phyloP scores from a whole-genome alignment of 2,329 filamentous ascomycete genomes.

The Endoconidiophora polonica region DNA sequence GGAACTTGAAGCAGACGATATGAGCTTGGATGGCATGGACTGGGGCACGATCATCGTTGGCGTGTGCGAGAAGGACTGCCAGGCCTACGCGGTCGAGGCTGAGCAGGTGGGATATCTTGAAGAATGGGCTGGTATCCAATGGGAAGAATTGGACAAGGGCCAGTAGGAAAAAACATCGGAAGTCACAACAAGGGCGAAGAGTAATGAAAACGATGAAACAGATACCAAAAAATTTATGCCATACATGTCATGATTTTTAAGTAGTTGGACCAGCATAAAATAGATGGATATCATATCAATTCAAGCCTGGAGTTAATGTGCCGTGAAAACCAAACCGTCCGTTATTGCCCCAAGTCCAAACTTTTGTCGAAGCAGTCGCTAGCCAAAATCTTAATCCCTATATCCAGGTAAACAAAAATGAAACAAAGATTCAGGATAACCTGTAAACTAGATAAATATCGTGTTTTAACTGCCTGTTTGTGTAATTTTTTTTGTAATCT shows the following conservation, averaged over 20 bases:
- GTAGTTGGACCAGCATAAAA: background rate
- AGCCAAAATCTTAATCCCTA: background rate
- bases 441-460: background rate
- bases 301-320: background rate
- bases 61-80: conserved; percentile 69
- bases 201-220: background rate
- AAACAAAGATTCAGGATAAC: background rate
- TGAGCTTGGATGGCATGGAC: conserved; percentile 75
- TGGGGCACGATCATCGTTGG: conserved; percentile 88
- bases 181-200: background rate
- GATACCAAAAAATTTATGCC: background rate
- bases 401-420: background rate
- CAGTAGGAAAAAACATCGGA: conserved; percentile 15
- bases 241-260: background rate
- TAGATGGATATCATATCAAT: background rate
- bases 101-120: conserved; percentile 66
- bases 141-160: conserved; percentile 55
- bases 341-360: background rate
- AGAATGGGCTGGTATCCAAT: conserved; percentile 97
- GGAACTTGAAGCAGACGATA: conserved; percentile 65
- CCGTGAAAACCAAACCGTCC: no score
- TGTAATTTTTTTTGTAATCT: conserved; percentile 7
- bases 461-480: background rate
- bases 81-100: conserved; percentile 36
- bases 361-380: background rate